Base-by-base conservation (phyloP, 768 basidiomycete species). In the Lactarius tabidus region DNA sequence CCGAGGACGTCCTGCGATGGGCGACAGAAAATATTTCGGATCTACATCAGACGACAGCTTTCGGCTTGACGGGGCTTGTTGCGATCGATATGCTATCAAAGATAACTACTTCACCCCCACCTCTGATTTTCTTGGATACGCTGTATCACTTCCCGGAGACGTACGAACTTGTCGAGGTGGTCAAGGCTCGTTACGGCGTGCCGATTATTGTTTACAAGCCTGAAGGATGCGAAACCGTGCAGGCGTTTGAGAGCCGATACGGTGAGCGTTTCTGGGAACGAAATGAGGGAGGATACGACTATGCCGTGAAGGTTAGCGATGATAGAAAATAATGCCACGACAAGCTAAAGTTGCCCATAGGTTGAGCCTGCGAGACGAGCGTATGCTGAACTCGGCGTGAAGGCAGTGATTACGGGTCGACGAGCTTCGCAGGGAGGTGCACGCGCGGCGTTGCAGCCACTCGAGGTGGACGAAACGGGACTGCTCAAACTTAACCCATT, bases 131-230 rank as follows among this genome's bases (percentile, higher is more conserved):
- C 79, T 77, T 98, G 74, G 95, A 99, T 78, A 98, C 97, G 0
- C 81, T 98, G 17, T 94, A 98, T 74, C 97, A 98, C 78, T 99
- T 99, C 77, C 79, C 81, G 4, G 93, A 98, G 78, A 98, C 96
- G 6, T 89, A 97, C 71, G 86, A 87, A 63, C 87, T 99, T 53
- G 89, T 95, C 12, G 84, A 88, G 41, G 85, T 87, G n/a, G 91
- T 95, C 20, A 85, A 88, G 72, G 74, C 80, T 69, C 84, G 80
- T 66, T 99, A 98, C 75, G 79, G 79, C n/a, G 79, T 86, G 43
- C 81, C 83, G 4, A 79, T 98, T 6, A 82, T 88, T 73, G 84
- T 91, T 8, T 97, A 87, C 79, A 88, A 81, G 69, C 96, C 97
- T 10, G 82, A 84, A 20, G 87, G 80, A 2, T 93, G 89, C 69